Base-by-base conservation (phyloP, 495 filamentous ascomycete species). In the Xylaria bambusicola region DNA sequence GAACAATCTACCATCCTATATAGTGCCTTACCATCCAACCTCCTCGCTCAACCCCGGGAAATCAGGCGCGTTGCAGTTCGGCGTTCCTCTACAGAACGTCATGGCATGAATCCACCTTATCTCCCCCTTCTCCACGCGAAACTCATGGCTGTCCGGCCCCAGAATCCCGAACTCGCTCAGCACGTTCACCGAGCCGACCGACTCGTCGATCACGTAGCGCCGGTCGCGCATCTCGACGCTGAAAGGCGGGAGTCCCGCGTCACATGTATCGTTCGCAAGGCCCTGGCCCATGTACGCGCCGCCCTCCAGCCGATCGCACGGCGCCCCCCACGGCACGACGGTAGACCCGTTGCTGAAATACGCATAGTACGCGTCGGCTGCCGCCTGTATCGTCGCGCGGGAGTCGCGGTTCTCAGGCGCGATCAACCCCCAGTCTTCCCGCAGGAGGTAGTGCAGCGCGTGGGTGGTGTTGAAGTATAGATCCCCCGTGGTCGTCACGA, bases 391-490 rank as follows among this genome's bases (percentile, higher is more conserved):
- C 3, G 46, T 36, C 15, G 49, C 58, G 27, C 66, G 62, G 21
- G 52, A 56, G 58, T 67, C 62, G 31, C 64, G 66, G 35, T 64
- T 50, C 6, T n/a, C 52, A 7, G 17, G 10, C n/a, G 51, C 50
- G 45, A 69, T 69, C n/a, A n/a, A 46, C 24, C 35, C 58, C 69
- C 69, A 71, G 59, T 64, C 57, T 33, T 71, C 69, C 31, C 45
- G 35, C 26, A 62, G 54, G 12, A 62, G 44, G 56, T 69, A 60
- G 58, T 60, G 36, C 12, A 69, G 60, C 1, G 66, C 67, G 26
- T 56, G 55, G 3, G 64, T 65, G 26, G 69, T 65, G 35, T 71
- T 69, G 61, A 71, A 71, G 18, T 67, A 62, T 62, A 63, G 67
- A 51, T 67, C 62, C 24, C 65, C 67, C 3, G 57, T 21, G 10